Percentiles rank a stretch among this genome's conserved stretches.
These are phyloP conservation scores for Annulohypoxylon stygium DNA, from an alignment of 495 filamentous ascomycete genomes.

Conservation along the genomic window DNA sequence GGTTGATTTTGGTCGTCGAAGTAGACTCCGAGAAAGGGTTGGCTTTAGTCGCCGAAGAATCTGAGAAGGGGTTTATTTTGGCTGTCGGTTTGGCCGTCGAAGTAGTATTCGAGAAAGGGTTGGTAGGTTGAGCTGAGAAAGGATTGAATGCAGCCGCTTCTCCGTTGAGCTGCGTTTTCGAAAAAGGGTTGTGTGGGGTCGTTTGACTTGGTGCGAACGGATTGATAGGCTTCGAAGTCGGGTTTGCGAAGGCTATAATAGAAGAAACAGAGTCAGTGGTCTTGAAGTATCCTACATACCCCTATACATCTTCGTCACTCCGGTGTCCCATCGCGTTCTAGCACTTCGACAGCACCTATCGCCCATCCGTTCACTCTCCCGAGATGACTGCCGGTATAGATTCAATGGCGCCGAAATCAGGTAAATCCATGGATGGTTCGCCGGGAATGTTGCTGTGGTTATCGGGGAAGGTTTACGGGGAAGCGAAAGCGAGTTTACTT, in stretches of 20 bases:
- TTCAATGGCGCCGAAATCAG: constrained; percentile 12
- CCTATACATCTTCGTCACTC: not conserved
- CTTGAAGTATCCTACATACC: constrained; percentile 25
- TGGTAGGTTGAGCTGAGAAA: constrained; percentile 29
- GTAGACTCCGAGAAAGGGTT: no score
- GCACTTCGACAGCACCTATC: not conserved
- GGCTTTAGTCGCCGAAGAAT: no score
- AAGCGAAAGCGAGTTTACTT: constrained; percentile 49
- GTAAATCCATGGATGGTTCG: not conserved
- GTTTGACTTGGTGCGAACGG: constrained; percentile 24
- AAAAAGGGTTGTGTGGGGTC: constrained; percentile 38
- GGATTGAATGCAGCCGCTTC: constrained; percentile 36
- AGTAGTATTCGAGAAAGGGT: constrained; percentile 40
- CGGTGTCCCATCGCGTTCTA: constrained; percentile 8
- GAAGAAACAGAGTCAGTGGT: constrained; percentile 46
- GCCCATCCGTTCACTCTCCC: constrained; percentile 7
- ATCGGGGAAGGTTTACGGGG: constrained; percentile 20
- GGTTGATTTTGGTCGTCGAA: no score
- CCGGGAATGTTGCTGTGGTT: constrained; percentile 21
- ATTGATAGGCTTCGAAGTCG: constrained; percentile 12
- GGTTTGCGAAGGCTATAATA: constrained; percentile 46
- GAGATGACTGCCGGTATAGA: constrained; percentile 5
- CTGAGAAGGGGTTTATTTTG: not conserved
- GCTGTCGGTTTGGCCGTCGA: constrained; percentile 23
- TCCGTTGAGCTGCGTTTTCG: constrained; percentile 22